Conservation (phyloP, 139 green algal species). For the Chlamydomonas asymmetrica region DNA sequence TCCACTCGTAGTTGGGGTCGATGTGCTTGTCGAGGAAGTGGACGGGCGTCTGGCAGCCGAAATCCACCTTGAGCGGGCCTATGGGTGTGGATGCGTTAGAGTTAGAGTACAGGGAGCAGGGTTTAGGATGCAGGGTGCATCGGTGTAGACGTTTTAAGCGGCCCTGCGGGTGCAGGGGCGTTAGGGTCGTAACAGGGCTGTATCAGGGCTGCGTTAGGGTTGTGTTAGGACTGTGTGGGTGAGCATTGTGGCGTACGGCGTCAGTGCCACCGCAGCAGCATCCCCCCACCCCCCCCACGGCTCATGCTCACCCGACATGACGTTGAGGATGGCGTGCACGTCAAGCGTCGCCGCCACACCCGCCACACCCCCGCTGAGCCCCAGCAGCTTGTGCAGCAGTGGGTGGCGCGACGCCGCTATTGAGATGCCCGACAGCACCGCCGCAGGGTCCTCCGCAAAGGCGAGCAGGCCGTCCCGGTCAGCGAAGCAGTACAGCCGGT, state of each 20-base stretch:
- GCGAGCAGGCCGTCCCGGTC: conserved; percentile 14
- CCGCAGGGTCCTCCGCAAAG: conserved; percentile 30
- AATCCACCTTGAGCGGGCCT: conserved; percentile 51
- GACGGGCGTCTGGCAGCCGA: conserved; percentile 68
- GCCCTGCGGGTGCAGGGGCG: conserved; percentile 22
- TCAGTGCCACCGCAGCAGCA: too few species aligned
- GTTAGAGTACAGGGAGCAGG: background rate
- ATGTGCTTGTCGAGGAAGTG: conserved; percentile 73
- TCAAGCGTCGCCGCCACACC: background rate
- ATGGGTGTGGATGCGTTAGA: too few species aligned
- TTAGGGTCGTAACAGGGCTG: too few species aligned
- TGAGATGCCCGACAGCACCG: conserved; percentile 19
- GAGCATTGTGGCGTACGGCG: too few species aligned
- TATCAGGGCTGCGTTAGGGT: too few species aligned
- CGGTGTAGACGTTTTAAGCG: background rate
- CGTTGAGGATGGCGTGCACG: conserved; percentile 3
- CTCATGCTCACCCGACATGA: background rate
- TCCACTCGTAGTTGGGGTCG: conserved; percentile 73
- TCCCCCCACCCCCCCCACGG: too few species aligned
- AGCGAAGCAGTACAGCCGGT: conserved; percentile 41
- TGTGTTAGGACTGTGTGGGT: too few species aligned
- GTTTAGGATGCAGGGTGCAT: background rate
- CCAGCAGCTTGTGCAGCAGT: conserved; percentile 49
- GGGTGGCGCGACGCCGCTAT: conserved; percentile 26
- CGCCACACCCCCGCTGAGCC: too few species aligned